Base-by-base conservation (phyloP, 495 filamentous ascomycete species). In the Aspergillus avenaceus region DNA sequence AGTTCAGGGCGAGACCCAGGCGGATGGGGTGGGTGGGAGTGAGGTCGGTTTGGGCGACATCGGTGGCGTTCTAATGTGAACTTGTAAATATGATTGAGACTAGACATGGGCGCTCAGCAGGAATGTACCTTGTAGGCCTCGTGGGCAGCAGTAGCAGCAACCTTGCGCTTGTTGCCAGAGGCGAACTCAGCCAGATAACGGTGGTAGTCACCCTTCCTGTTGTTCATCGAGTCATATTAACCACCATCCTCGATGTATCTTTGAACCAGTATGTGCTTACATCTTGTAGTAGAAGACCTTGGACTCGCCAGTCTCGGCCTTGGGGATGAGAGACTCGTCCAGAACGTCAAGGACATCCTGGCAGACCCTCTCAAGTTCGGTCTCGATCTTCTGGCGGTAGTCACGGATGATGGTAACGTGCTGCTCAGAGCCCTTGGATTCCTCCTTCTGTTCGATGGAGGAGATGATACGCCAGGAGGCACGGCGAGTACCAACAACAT, bases 231-330 rank as follows among this genome's bases (percentile, higher is more conserved):
- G 49, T 46, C 22, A 40, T 19, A 41, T 60, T 48, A 62, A 46
- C 14, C 47, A 31, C 47, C 34, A 8, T 22, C 19, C 12, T 19
- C 13, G 24, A 6, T n/a, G 13, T 25, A 4, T 47, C 14, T 18
- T 27, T 12, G 27, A 34, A 23, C 24, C 16, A 14, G 4, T 13
- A 43, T 21, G 46, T 16, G 80, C 88, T 50, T 74, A 97, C 93
- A 99, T 99, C 86, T 99, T 99, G 87, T 97, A 95, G 79, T 99
- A 99, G 73, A 99, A 99, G 62, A 99, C 93, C 83, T 97, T 97
- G 62, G 91, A 96, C 82, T 99, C 93, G 74, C 93, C 93, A 56
- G 91, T 88, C 72, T 95, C 89, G 60, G 93, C 93, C 79, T 96
- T 92, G 70, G 95, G 92, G 64, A 99, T 99, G 64, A 99, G 81